Conservation (phyloP, 2,329 filamentous ascomycete genomes). For the Fonsecaea pugnacius region DNA sequence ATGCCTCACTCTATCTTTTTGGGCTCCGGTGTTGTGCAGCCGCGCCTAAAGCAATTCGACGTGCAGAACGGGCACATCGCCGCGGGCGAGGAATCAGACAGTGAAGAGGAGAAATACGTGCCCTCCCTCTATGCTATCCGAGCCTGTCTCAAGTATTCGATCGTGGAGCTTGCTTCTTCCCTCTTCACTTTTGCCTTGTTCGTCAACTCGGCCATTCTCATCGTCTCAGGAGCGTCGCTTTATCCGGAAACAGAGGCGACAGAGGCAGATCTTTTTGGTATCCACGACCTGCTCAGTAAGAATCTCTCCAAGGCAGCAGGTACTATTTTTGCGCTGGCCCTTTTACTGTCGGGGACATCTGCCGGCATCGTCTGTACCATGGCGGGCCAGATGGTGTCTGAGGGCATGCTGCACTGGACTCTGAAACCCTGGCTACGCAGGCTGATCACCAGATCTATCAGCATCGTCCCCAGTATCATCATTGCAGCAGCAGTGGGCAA, state of each 20-base stretch:
- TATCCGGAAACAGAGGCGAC: constrained; percentile 65
- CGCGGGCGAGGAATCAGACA: constrained; percentile 35
- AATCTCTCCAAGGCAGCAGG: constrained; percentile 76
- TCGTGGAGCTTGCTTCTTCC: constrained; percentile 70
- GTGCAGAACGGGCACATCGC: constrained; percentile 43
- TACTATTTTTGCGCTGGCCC: constrained; percentile 79
- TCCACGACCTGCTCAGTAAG: constrained; percentile 71
- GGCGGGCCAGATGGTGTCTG: constrained; percentile 84
- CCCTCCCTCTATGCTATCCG: constrained; percentile 75
- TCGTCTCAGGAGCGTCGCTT: constrained; percentile 77
- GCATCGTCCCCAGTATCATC: constrained; percentile 79
- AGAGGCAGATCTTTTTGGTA: constrained; percentile 79
- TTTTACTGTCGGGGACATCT: constrained; percentile 78
- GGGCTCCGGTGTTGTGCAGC: constrained; percentile 61
- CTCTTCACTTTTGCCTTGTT: constrained; percentile 84
- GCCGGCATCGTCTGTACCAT: constrained; percentile 84
- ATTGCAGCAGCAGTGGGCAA: constrained; percentile 79
- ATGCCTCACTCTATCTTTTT: constrained; percentile 66
- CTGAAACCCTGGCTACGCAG: constrained; percentile 78
- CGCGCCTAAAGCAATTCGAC: constrained; percentile 57
- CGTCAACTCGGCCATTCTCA: constrained; percentile 80
- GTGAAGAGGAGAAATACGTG: constrained; percentile 65
- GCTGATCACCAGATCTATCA: constrained; percentile 76
- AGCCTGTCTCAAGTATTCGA: constrained; percentile 73
- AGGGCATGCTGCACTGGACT: constrained; percentile 77